A percentile compares a stretch with the other conserved stretches of the same genome.
phyloP scores from a whole-genome alignment of 768 basidiomycete genomes.

The Leccinum olivaceopallidum region DNA sequence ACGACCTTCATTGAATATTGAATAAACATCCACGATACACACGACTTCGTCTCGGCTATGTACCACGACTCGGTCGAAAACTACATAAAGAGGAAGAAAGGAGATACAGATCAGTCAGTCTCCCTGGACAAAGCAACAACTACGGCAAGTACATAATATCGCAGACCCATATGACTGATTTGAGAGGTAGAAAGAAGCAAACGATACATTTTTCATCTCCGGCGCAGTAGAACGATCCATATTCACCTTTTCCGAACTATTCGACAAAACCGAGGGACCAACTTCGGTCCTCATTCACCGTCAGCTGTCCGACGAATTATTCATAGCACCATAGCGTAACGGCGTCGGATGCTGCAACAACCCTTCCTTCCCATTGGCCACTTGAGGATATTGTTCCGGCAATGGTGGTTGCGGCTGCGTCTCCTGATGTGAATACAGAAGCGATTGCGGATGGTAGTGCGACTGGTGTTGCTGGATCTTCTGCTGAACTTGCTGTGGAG shows the following conservation, averaged over 20 bases:
- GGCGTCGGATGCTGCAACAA: slow-evolving; percentile 12
- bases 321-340: slow-evolving; percentile 20
- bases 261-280: not conserved
- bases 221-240: not conserved
- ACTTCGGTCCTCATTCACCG: not conserved
- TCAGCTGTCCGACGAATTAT: slow-evolving; percentile 15
- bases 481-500: slow-evolving; percentile 20
- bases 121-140: not conserved
- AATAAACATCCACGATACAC: not conserved
- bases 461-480: slow-evolving; percentile 20
- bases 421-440: slow-evolving; percentile 2
- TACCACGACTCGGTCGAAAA: not conserved
- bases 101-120: not conserved
- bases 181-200: not conserved
- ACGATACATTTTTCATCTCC: not conserved
- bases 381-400: not conserved
- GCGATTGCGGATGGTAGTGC: slow-evolving; percentile 3
- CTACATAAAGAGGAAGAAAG: not conserved
- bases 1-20: not conserved
- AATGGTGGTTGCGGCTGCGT: not conserved
- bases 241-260: not conserved
- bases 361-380: slow-evolving; percentile 3
- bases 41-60: not conserved
- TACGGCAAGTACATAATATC: not conserved
- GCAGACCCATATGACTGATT: not conserved